Evolutionary conservation across 495 filamentous ascomycete genomes (phyloP).

Genomic region (Amphirosellinia nigrospora): DNA sequence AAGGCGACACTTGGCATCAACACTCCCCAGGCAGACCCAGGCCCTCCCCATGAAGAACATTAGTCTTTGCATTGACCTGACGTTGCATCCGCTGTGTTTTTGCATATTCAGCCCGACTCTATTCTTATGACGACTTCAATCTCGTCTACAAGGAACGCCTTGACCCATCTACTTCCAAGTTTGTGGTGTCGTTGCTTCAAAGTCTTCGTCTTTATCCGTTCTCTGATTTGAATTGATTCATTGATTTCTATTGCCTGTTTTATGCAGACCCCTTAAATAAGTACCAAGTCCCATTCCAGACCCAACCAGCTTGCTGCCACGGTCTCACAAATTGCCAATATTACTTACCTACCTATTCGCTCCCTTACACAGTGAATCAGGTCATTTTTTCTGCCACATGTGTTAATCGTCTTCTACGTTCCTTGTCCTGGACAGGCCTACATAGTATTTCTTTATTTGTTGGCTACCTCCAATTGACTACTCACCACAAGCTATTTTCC

Average conservation of each 20-base stretch:
- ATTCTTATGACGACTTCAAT: slow-evolving; percentile 6
- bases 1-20: slow-evolving; percentile 31
- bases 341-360: too few relatives aligned
- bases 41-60: too few relatives aligned
- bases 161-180: not conserved
- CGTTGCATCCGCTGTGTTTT: slow-evolving; percentile 20
- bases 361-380: not conserved
- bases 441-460: not conserved
- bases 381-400: not conserved
- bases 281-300: not conserved
- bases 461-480: not conserved
- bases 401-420: not conserved
- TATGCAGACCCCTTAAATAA: not conserved
- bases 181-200: not conserved
- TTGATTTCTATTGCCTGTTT: not conserved
- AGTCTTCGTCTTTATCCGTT: not conserved
- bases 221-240: not conserved
- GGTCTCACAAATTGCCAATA: slow-evolving; percentile 10
- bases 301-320: not conserved
- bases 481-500: not conserved
- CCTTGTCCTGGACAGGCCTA: not conserved
- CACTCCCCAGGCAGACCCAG: too few relatives aligned
- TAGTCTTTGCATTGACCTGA: slow-evolving; percentile 11
- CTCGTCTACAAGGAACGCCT: not conserved
- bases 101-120: slow-evolving; percentile 1